Evolutionary conservation across 768 basidiomycete genomes (phyloP), one percentile per base, ranked within the genome.

Genomic region (Trametes gibbosa): DNA sequence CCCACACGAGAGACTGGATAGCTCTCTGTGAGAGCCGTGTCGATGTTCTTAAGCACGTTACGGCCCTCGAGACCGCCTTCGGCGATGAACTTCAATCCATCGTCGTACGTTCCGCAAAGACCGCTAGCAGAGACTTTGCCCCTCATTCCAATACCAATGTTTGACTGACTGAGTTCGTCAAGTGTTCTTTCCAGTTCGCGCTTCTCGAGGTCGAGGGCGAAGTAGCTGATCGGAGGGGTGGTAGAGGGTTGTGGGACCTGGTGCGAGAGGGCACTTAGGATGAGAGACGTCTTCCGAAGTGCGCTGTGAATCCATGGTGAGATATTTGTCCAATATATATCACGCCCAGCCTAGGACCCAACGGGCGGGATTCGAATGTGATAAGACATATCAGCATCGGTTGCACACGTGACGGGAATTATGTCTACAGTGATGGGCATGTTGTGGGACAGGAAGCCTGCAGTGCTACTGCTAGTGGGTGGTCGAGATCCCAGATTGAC

Each of bases 191-290:
- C 81, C 24, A 98, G 84, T 68, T 97, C 95, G 48, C 81, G 84
- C 64, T 87, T 80, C 71, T 97, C 94, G 29, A 98, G 84, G 69
- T 98, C 97, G 52, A 99, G 89, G 19, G 96, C 94, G 75, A 90
- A 92, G 70, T 95, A 95, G 1, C 84, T 89, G 67, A 89, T 84
- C 1, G 86, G 83, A 2, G 84, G 73, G 1, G 69, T 64, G 0
- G 70, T 54, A 12, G 68, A 69, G 5, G 65, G 61, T 19, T 67
- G 68, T 19, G 77, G 68, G 7, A 85, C 79, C 16, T 84, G 71
- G 27, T 75, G 75, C 17, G 92, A 83, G 17, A 95, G 76, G 1
- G 89, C 88, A 21, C 76, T 78, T 23, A 97, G 79, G 50, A 99
- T 80, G 67, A 88, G 85, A 7, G 91, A 92, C 0, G 95, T 95